These are phyloP conservation scores for Globisporangium okanoganense DNA, from an alignment of 352 stramenopile genomes.

Conservation along the genomic window DNA sequence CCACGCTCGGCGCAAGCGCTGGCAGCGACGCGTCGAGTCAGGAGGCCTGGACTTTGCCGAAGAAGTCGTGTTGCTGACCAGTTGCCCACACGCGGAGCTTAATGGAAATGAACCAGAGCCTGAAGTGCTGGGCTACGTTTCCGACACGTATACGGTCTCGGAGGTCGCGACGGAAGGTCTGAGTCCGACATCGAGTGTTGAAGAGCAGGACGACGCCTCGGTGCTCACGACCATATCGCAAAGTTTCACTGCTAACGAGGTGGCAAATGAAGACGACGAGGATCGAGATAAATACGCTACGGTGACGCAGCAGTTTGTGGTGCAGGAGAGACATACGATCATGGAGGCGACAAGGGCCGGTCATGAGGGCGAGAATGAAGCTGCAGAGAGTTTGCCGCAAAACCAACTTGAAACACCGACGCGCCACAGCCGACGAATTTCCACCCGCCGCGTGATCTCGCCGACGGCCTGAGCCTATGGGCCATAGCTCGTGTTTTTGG, in stretches of 20 bases:
- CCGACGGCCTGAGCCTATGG: background rate
- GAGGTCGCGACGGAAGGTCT: background rate
- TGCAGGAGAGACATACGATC: background rate
- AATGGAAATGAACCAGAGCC: constrained; percentile 13
- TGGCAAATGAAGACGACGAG: background rate
- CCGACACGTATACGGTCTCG: background rate
- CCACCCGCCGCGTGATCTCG: background rate
- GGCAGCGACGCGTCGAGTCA: constrained; percentile 18
- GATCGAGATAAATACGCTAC: background rate
- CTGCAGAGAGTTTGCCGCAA: background rate
- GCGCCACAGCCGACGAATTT: background rate
- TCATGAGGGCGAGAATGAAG: background rate
- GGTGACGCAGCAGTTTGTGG: background rate
- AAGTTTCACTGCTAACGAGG: background rate
- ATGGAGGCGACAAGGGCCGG: background rate
- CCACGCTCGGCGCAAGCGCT: constrained; percentile 24
- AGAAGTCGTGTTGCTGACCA: constrained; percentile 38
- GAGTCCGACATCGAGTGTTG: background rate
- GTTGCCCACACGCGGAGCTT: background rate
- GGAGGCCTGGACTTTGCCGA: constrained; percentile 28
- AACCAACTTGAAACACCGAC: background rate
- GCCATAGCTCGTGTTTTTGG: background rate
- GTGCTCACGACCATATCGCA: background rate
- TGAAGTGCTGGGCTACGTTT: constrained; percentile 8
- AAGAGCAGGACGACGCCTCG: background rate